These are phyloP conservation scores for Candida michaelii DNA, from an alignment of 805 yeast species.

Conservation along the genomic window DNA sequence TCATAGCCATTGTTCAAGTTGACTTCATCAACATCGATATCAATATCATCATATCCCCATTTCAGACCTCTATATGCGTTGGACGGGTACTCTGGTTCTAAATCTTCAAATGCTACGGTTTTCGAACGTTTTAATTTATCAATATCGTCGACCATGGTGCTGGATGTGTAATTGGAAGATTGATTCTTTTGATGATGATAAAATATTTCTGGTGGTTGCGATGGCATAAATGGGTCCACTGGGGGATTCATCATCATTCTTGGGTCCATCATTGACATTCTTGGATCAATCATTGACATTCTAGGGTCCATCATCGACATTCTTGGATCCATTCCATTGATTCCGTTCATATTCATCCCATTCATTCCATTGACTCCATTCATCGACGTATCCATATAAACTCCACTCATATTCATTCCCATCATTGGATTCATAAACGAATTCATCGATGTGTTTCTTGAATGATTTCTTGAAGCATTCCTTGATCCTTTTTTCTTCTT, in stretches of 20 bases:
- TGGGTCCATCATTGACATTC: constrained; percentile 6
- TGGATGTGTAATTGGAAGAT: constrained; percentile 11
- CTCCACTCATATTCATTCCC: background rate
- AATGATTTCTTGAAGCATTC: background rate
- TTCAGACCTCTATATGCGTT: constrained; percentile 25
- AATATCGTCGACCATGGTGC: constrained; percentile 15
- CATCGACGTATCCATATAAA: background rate
- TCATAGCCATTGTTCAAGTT: constrained; percentile 12
- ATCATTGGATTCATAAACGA: constrained; percentile 5
- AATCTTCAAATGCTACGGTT: constrained; percentile 31
- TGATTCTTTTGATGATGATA: constrained; percentile 8
- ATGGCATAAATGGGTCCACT: constrained; percentile 12
- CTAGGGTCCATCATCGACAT: constrained; percentile 5
- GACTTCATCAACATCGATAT: constrained; percentile 13
- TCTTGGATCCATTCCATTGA: constrained; percentile 1
- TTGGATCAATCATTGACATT: constrained; percentile 4
- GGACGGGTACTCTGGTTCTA: constrained; percentile 32
- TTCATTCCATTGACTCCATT: constrained; percentile 1
- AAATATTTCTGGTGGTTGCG: constrained; percentile 13
- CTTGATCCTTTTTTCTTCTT: no score
- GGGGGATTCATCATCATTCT: constrained; percentile 6
- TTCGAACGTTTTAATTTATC: constrained; percentile 17
- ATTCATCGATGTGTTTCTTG: background rate
- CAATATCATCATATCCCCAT: constrained; percentile 11
- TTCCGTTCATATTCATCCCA: constrained; percentile 4